A percentile compares a stretch with the other conserved stretches of the same genome.
These are phyloP conservation scores for Aspergillus nomiae DNA, from an alignment of 2,329 filamentous ascomycete genomes.

Conservation along the genomic window DNA sequence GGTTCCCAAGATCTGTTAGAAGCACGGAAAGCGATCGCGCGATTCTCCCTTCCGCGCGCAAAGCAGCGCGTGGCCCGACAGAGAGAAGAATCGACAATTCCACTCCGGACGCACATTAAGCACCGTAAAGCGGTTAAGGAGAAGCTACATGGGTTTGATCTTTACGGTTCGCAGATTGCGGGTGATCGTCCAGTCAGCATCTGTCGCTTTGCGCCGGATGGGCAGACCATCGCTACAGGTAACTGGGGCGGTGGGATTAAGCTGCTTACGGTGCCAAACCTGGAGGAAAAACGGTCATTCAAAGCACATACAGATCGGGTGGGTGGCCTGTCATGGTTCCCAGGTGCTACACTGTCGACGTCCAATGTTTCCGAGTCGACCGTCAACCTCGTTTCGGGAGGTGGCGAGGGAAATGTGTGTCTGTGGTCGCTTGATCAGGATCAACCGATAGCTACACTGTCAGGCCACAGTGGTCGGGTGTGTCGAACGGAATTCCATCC, in stretches of 20 bases:
- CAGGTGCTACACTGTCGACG: conserved; percentile 73
- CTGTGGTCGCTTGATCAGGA: conserved; percentile 89
- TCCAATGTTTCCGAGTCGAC: conserved; percentile 70
- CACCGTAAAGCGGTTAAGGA: conserved; percentile 89
- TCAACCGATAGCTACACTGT: conserved; percentile 77
- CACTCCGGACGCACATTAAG: conserved; percentile 85
- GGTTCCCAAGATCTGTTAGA: conserved; percentile 74
- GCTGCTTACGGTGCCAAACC: conserved; percentile 77
- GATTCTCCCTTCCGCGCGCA: conserved; percentile 80
- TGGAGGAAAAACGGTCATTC: conserved; percentile 74
- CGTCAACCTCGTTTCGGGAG: conserved; percentile 87
- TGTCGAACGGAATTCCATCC: conserved; percentile 94
- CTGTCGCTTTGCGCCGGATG: conserved; percentile 84
- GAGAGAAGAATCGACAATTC: conserved; percentile 77
- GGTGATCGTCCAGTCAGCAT: conserved; percentile 91
- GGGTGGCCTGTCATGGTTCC: conserved; percentile 88
- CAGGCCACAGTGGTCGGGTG: conserved; percentile 83
- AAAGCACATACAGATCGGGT: conserved; percentile 87
- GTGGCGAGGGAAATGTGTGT: conserved; percentile 82
- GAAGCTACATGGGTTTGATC: conserved; percentile 76
- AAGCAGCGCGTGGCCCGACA: conserved; percentile 76
- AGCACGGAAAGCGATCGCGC: conserved; percentile 76
- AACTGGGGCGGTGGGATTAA: conserved; percentile 93
- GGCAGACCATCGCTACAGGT: conserved; percentile 80
- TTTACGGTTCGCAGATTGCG: conserved; percentile 91